These are phyloP conservation scores for Lenwebbia sp. DNA, from an alignment of 345 rosid genomes.

Conservation along the genomic window DNA sequence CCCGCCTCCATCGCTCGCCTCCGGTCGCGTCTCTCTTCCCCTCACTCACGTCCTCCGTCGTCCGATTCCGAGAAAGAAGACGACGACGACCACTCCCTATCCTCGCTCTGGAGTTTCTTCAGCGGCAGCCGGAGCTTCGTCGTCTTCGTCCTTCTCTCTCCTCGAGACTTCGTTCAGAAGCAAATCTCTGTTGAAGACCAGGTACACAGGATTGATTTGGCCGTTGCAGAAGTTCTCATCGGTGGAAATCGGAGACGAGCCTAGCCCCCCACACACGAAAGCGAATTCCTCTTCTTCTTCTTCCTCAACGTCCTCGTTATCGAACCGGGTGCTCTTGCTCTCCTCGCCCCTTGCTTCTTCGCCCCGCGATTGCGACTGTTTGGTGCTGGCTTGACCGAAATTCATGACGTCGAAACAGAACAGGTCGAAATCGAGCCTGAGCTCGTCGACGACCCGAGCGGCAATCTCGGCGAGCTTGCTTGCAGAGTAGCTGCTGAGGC, in stretches of 20 bases:
- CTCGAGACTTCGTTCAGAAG: neutral
- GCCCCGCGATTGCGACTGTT: neutral
- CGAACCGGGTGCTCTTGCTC: neutral
- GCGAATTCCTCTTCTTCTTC: conserved; percentile 5
- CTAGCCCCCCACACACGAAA: neutral
- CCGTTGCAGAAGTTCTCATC: conserved; percentile 27
- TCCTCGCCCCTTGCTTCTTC: neutral
- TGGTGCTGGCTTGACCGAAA: neutral
- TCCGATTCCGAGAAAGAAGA: no score
- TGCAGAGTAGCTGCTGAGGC: conserved; percentile 22
- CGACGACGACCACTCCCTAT: no score
- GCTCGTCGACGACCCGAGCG: conserved; percentile 16
- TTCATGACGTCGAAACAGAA: neutral
- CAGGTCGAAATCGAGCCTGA: neutral
- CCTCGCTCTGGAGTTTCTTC: no score
- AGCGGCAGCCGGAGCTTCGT: conserved; percentile 18
- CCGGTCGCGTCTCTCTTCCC: no score
- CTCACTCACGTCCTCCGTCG: no score
- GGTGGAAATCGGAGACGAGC: conserved; percentile 12
- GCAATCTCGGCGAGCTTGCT: conserved; percentile 20
- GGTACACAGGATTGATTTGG: conserved; percentile 46
- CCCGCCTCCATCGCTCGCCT: no score
- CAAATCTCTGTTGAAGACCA: conserved; percentile 5
- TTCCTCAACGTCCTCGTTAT: neutral
- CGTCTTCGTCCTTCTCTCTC: neutral